phyloP scores from a whole-genome alignment of 306 rosid genomes.

The Cucumis hystrix region DNA sequence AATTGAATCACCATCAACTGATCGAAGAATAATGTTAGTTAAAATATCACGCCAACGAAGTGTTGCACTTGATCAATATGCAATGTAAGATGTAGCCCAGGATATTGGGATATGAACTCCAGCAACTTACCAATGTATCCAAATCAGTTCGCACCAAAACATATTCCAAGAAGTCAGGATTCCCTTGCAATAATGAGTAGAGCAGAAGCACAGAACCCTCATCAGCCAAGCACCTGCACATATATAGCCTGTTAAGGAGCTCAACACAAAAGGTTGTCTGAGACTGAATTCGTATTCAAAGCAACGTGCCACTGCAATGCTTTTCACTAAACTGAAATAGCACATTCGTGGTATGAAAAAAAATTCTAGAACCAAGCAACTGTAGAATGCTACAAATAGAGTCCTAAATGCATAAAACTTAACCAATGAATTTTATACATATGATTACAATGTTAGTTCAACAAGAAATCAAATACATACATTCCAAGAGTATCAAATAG shows the following conservation, averaged over 20 bases:
- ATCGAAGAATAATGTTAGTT: not conserved
- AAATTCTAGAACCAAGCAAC: not conserved
- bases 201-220: constrained; percentile 90
- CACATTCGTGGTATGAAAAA: not conserved
- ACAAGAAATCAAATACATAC: constrained; percentile 34
- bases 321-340: not conserved
- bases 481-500: constrained; percentile 81
- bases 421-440: not conserved
- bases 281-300: not conserved
- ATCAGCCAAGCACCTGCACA: constrained; percentile 74
- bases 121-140: constrained; percentile 80
- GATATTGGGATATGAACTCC: constrained; percentile 13
- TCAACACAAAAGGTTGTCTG: not conserved
- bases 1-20: not conserved
- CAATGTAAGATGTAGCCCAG: not conserved
- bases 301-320: not conserved
- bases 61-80: not conserved
- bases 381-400: not conserved
- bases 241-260: constrained; percentile 8
- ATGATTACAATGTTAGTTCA: not conserved
- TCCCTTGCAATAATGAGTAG: constrained; percentile 90
- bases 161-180: constrained; percentile 82
- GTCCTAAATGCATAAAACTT: not conserved
- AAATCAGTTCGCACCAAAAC: constrained; percentile 98
- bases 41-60: not conserved